Conservation (phyloP, 176 grass and related monocot species). For the Cymbopogon citratus region DNA sequence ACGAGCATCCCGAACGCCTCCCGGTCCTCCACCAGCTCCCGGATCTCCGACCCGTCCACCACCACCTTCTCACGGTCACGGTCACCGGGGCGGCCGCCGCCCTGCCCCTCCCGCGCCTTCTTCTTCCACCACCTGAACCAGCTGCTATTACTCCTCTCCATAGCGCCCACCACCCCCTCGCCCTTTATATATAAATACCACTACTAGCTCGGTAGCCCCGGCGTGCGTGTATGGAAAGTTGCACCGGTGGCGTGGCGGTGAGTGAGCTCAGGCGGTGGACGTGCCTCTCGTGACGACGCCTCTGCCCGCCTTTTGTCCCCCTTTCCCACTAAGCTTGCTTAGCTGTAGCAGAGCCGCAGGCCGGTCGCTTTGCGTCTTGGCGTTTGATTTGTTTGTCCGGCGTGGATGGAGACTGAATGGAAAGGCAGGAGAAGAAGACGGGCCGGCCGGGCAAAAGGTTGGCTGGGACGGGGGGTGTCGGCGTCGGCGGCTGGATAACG, state of each 20-base stretch:
- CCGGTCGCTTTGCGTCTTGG: constrained; percentile 32
- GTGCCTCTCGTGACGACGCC: background rate
- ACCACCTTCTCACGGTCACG: constrained; percentile 27
- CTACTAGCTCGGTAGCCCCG: background rate
- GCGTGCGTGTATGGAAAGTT: constrained; percentile 8
- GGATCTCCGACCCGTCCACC: constrained; percentile 79
- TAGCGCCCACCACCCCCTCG: background rate
- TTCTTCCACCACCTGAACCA: constrained; percentile 51
- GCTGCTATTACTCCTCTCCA: constrained; percentile 47
- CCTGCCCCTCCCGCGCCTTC: constrained; percentile 4
- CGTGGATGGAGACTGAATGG: background rate
- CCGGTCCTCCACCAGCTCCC: constrained; percentile 76
- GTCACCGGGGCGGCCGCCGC: background rate
- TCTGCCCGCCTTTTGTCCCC: background rate
- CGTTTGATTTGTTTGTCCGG: background rate
- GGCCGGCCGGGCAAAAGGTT: constrained; percentile 13
- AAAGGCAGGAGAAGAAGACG: constrained; percentile 15
- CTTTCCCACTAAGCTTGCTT: constrained; percentile 4
- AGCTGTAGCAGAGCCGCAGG: background rate
- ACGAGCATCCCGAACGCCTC: constrained; percentile 68
- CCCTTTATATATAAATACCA: background rate
- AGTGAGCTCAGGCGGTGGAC: background rate
- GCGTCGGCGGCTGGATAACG: constrained; percentile 27
- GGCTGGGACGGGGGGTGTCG: background rate
- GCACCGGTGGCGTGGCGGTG: constrained; percentile 13